Evolutionary conservation across 306 rosid species (phyloP).

Genomic region (Styphnolobium japonicum): DNA sequence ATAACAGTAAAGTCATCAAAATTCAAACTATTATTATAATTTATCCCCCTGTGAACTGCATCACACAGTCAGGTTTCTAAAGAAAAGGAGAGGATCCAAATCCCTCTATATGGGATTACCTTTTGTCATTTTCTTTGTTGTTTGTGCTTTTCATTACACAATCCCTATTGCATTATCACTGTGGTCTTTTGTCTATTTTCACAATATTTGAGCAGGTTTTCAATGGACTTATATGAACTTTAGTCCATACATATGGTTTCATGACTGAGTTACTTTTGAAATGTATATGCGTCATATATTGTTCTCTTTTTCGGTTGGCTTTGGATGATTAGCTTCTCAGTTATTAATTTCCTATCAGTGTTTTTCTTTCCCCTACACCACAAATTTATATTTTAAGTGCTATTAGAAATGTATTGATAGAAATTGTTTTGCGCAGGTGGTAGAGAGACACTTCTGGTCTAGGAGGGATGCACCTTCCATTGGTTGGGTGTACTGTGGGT

Average conservation of each 20-base stretch:
- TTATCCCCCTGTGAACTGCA: no score
- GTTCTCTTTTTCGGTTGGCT: not conserved
- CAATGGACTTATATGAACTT: not conserved
- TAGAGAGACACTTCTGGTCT: slow-evolving; percentile 45
- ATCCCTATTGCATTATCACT: not conserved
- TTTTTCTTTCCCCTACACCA: not conserved
- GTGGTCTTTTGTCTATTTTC: not conserved
- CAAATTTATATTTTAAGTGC: not conserved
- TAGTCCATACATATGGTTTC: not conserved
- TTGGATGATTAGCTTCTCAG: not conserved
- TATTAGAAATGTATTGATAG: not conserved
- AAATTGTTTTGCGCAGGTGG: slow-evolving; percentile 33
- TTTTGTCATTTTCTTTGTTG: not conserved
- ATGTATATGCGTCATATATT: no score
- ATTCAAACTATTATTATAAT: no score
- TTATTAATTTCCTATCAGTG: not conserved
- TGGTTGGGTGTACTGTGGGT: slow-evolving; percentile 64
- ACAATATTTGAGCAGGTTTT: not conserved
- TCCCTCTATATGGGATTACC: not conserved
- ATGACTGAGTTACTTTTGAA: not conserved
- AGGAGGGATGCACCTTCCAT: slow-evolving; percentile 25
- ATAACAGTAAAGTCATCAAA: no score
- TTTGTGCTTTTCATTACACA: no score
- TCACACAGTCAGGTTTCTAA: no score
- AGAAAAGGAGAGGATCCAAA: not conserved